Base-by-base conservation (phyloP, 805 yeast species). In the Diddensiella transvaalensis region DNA sequence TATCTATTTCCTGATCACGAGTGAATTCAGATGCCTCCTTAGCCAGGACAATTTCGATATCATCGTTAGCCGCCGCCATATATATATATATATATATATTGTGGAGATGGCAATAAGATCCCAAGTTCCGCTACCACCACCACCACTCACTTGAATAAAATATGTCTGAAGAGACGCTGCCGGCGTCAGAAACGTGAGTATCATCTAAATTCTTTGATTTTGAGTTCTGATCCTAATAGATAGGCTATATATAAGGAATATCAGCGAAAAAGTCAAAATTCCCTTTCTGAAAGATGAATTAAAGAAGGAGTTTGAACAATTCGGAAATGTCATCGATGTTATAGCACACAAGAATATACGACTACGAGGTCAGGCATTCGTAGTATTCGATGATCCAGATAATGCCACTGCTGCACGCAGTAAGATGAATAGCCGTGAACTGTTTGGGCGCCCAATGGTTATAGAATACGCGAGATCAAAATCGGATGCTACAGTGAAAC, bases 331-430 rank as follows among this genome's bases (percentile, higher is more conserved):
- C 1, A 48, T 73, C 13, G 76, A 74, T 24, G 65, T 87, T 10
- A 69, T 76, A 1, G 79, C 87, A 1, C 80, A 79, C 49, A 76
- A 75, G 50, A 82, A 79, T 55, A 58, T 86, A n/a, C 75, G 72
- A 52, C 73, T 83, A 76, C 75, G 83, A 48, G 96, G 96, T 2
- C 96, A 87, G 63, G 96, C 95, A 1, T 87, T 86, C 62, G 73
- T 87, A 3, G 78, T 86, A 0, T 78, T 81, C 45, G 71, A 67
- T 2, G 59, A 63, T 17, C 57, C 58, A 1, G 68, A 69, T 2
- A 64, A 68, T 3, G 81, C 89, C 1, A 48, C 60, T 2, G 57
- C 60, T 36, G 85, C 84, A 0, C 59, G 75, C 2, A 66, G 68
- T n/a, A 64, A 60, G 15, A 55, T 76, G 33, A 68, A 78, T 41